A percentile compares a stretch with the other conserved stretches of the same genome.
phyloP scores from a whole-genome alignment of 148 eudicot species.

The Hydrangea macrophylla region DNA sequence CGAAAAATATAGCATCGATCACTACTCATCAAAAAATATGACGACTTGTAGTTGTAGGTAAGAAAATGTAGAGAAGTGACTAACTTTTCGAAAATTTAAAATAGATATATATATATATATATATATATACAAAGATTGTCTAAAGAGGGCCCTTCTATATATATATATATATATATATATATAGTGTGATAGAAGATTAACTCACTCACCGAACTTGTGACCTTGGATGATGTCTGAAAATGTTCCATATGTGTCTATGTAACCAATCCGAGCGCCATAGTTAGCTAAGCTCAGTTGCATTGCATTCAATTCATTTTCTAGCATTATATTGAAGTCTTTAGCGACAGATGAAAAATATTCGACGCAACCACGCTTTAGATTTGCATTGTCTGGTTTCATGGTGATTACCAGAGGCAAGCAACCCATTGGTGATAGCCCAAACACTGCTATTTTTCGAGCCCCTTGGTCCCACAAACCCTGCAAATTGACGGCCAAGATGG shows the following conservation, averaged over 20 bases:
- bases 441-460: slow-evolving; percentile 54
- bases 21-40: too few relatives aligned
- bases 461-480: slow-evolving; percentile 53
- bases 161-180: too few relatives aligned
- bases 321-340: slow-evolving; percentile 34
- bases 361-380: slow-evolving; percentile 34
- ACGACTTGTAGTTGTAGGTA: too few relatives aligned
- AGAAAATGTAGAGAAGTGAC: too few relatives aligned
- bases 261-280: slow-evolving; percentile 33
- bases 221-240: slow-evolving; percentile 28
- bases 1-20: too few relatives aligned
- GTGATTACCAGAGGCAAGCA: slow-evolving; percentile 78
- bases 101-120: too few relatives aligned
- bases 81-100: too few relatives aligned
- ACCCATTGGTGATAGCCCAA: slow-evolving; percentile 69
- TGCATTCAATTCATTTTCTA: slow-evolving; percentile 24
- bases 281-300: slow-evolving; percentile 22
- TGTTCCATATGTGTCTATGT: slow-evolving; percentile 37
- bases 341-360: slow-evolving; percentile 34
- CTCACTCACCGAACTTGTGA: slow-evolving; percentile 37
- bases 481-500: too few relatives aligned
- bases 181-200: too few relatives aligned
- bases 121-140: too few relatives aligned
- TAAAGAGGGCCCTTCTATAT: too few relatives aligned
- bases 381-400: slow-evolving; percentile 17